These are phyloP conservation scores for Penicillium glabrum DNA, from an alignment of 2,329 filamentous ascomycete species.

Conservation along the genomic window DNA sequence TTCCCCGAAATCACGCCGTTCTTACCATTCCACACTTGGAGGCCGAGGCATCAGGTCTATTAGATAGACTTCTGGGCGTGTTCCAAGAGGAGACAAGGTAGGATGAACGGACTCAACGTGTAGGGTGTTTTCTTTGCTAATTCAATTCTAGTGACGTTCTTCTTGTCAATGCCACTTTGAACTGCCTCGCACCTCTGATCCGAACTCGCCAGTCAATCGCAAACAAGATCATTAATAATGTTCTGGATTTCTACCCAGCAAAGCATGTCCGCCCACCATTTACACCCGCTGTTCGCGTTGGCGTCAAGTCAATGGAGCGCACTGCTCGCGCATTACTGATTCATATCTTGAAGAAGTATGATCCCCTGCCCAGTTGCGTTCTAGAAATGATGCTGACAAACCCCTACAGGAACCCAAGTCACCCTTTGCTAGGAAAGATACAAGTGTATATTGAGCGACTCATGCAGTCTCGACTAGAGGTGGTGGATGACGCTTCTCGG, in stretches of 20 bases:
- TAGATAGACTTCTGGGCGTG: conserved; percentile 82
- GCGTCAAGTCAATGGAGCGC: conserved; percentile 91
- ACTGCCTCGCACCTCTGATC: conserved; percentile 79
- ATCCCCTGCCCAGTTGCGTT: neutral
- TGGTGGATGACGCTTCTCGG: conserved; percentile 72
- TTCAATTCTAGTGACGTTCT: conserved; percentile 69
- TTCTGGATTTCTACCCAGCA: conserved; percentile 89
- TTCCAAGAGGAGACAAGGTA: conserved; percentile 86
- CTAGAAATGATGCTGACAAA: conserved; percentile 19
- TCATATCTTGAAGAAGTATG: conserved; percentile 76
- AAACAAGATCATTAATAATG: conserved; percentile 79
- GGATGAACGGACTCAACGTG: neutral
- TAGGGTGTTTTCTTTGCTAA: neutral
- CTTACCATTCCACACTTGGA: conserved; percentile 80
- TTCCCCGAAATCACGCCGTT: conserved; percentile 78
- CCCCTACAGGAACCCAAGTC: conserved; percentile 69
- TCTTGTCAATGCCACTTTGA: conserved; percentile 86
- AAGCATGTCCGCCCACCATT: conserved; percentile 75
- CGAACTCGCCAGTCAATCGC: conserved; percentile 77
- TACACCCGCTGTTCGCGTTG: conserved; percentile 75
- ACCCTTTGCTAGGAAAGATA: conserved; percentile 73
- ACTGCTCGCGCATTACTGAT: conserved; percentile 81
- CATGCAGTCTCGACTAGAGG: conserved; percentile 72
- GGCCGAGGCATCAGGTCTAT: conserved; percentile 84
- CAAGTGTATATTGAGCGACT: conserved; percentile 84